Evolutionary conservation across 2,329 filamentous ascomycete species (phyloP), one percentile per base, ranked within the genome.

Genomic region (Cladobotryum mycophilum): DNA sequence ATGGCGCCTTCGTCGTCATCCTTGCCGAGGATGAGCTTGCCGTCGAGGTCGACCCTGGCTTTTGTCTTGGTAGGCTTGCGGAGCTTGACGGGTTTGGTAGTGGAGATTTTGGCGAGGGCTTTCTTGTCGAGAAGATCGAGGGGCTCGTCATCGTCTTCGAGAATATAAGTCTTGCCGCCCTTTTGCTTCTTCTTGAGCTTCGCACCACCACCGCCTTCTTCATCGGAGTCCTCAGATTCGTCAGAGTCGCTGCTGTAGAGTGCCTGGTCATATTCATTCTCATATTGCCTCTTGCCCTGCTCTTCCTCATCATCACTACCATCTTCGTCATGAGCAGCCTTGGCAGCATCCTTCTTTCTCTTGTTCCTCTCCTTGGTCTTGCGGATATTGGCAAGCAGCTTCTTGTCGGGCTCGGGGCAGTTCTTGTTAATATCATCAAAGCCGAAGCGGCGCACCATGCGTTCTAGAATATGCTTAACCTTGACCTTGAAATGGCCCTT

Each of bases 401-500:
- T 99, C 59, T 84, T 84, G 70, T 96, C 92, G 18, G 82, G 81
- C 61, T 95, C 88, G 3, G 91, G 92, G 52, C 88, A 91, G 66
- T 88, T 77, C 57, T 81, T 81, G 69, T 93, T 88, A 12, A 99
- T 81, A 30, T 82, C 70, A 2, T 92, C 86, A 42, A 87, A 86
- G 44, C 93, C 91, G 64, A 96, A 97, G 51, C 92, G 84, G 44
- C 92, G 83, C 18, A 97, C 86, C 79, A 96, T 89, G 47, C 93
- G 84, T 72, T 99, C 93, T 14, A 99, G 74, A 56, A 99, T 97
- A 64, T 96, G 91, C 81, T 96, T 97, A 59, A 99, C 91, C 75
- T 97, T 99, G 45, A 88, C 85, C 63, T 92, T 89, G 74, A 99
- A 93, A 66, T 95, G 90, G 12, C 90, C 90, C 74, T 97, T 97